Percentiles rank a stretch among this genome's conserved stretches.
Conservation (phyloP, 768 basidiomycete species). For the Boletus subparvulus region DNA sequence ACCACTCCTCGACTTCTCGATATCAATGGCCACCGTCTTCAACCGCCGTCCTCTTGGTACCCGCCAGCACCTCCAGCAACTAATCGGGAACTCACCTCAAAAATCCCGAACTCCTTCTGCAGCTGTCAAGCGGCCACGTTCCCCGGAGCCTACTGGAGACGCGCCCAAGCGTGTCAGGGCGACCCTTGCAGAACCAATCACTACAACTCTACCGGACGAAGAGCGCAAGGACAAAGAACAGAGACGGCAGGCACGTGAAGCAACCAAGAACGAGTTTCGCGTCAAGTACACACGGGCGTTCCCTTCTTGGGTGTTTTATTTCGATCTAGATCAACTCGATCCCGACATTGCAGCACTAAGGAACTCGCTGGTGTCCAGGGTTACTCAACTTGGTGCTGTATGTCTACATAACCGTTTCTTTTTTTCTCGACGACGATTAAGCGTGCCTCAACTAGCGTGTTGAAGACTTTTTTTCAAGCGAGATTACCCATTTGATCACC, state of each 20-base stretch:
- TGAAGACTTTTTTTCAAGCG: constrained; percentile 85
- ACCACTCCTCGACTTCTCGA: not conserved
- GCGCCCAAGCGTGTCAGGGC: constrained; percentile 47
- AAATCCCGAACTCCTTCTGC: constrained; percentile 34
- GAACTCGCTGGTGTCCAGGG: constrained; percentile 50
- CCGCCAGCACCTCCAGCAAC: constrained; percentile 40
- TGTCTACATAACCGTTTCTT: constrained; percentile 31
- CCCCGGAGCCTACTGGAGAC: constrained; percentile 47
- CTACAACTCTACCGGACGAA: constrained; percentile 32
- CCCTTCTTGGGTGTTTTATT: constrained; percentile 80
- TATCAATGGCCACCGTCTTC: constrained; percentile 42
- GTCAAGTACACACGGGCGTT: constrained; percentile 85
- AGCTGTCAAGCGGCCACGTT: constrained; percentile 48
- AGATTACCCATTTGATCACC: constrained; percentile 87
- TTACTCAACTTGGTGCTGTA: constrained; percentile 76
- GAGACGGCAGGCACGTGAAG: constrained; percentile 50
- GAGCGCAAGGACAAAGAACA: constrained; percentile 47
- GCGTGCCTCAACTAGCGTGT: constrained; percentile 53
- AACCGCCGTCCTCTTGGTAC: constrained; percentile 50
- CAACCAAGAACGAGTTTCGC: constrained; percentile 68
- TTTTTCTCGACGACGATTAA: not conserved
- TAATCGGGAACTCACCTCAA: constrained; percentile 35
- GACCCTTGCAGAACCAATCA: constrained; percentile 20
- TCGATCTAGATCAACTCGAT: constrained; percentile 61
- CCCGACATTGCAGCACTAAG: constrained; percentile 36